A percentile compares a stretch with the other conserved stretches of the same genome.
These are phyloP conservation scores for Dactylella cylindrospora DNA, from an alignment of 2,329 filamentous ascomycete species.

Conservation along the genomic window DNA sequence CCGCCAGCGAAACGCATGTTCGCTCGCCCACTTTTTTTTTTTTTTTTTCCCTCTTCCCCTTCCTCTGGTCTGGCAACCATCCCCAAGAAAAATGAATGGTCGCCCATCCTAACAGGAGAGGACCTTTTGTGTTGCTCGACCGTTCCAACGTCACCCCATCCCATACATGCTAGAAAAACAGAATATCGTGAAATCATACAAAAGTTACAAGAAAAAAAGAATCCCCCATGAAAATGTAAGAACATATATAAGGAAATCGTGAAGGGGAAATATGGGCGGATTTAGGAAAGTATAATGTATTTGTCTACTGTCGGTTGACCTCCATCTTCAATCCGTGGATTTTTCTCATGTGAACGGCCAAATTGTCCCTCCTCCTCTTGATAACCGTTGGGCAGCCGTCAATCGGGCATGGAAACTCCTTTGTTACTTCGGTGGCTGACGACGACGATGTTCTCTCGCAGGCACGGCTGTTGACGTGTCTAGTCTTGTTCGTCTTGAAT, in stretches of 20 bases:
- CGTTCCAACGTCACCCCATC: too few relatives aligned
- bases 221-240: too few relatives aligned
- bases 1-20: too few relatives aligned
- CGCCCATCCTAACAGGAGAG: too few relatives aligned
- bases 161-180: too few relatives aligned
- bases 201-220: too few relatives aligned
- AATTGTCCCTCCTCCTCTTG: slow-evolving; percentile 39
- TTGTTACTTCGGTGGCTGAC: slow-evolving; percentile 13
- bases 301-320: slow-evolving; percentile 19
- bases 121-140: too few relatives aligned
- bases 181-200: too few relatives aligned
- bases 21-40: slow-evolving; percentile 25
- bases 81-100: too few relatives aligned
- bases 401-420: slow-evolving; percentile 40
- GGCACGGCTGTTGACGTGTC: slow-evolving; percentile 37
- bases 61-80: slow-evolving; percentile 6
- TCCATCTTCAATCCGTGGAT: slow-evolving; percentile 37
- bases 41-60: slow-evolving; percentile 17
- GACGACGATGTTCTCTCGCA: slow-evolving; percentile 20
- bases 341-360: slow-evolving; percentile 39
- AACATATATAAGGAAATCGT: too few relatives aligned
- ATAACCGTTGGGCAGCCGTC: slow-evolving; percentile 39
- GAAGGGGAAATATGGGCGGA: too few relatives aligned
- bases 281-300: too few relatives aligned
- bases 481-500: slow-evolving; percentile 41